phyloP scores from a whole-genome alignment of 768 basidiomycete genomes.

The Termitomyces sp. region DNA sequence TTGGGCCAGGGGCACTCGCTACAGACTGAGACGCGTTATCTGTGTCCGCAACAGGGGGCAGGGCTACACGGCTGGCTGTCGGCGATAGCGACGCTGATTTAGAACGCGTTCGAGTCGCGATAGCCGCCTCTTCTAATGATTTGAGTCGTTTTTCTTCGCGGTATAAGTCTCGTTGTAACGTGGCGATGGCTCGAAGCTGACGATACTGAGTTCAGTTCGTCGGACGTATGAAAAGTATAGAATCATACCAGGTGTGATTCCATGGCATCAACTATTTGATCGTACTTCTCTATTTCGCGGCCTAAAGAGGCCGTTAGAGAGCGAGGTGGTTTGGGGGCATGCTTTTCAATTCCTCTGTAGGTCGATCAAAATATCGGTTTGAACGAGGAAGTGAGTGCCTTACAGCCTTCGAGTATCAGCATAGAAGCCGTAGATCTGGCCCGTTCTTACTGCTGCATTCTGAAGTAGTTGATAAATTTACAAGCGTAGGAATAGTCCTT shows the following conservation, averaged over 20 bases:
- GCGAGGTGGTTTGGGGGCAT: constrained; percentile 61
- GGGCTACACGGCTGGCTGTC: constrained; percentile 17
- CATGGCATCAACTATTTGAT: constrained; percentile 75
- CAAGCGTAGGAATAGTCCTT: constrained; percentile 1
- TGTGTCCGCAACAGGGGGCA: constrained; percentile 7
- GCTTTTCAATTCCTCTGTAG: constrained; percentile 52
- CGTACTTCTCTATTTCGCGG: constrained; percentile 73
- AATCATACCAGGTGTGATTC: constrained; percentile 64
- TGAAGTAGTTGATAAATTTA: constrained; percentile 13
- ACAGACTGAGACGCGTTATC: constrained; percentile 6
- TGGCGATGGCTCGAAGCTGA: constrained; percentile 68
- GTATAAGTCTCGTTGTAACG: constrained; percentile 66
- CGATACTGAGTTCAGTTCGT: neutral
- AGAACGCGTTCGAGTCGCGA: constrained; percentile 23
- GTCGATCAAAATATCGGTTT: neutral
- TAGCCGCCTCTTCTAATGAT: constrained; percentile 30
- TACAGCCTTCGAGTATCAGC: constrained; percentile 64
- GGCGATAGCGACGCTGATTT: constrained; percentile 22
- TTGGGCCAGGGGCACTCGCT: constrained; percentile 18
- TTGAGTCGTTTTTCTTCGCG: constrained; percentile 57
- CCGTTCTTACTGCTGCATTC: constrained; percentile 70
- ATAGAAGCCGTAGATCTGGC: constrained; percentile 69
- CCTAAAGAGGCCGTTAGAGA: constrained; percentile 63
- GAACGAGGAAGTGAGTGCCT: constrained; percentile 19
- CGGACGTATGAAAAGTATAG: neutral